Evolutionary conservation across 352 stramenopile genomes (phyloP), one percentile per base, ranked within the genome.

Genomic region (Phytopythium cucurbitacearum): DNA sequence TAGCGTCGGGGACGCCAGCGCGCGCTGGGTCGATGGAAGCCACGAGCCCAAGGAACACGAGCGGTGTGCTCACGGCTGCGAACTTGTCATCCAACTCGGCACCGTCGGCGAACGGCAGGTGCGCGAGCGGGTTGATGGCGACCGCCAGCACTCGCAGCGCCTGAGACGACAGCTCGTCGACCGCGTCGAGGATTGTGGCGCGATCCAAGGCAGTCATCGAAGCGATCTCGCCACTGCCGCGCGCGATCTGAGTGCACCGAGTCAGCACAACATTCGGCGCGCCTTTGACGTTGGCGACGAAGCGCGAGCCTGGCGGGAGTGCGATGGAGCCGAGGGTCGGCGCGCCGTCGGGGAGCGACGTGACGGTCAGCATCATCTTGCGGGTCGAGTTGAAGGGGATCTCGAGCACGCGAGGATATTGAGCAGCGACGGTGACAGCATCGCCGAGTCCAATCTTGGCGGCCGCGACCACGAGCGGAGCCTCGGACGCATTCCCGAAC

Each of bases 371-470:
- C 48, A 54, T 54, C 61, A 87, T 89, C 69, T 99, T 99, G 28
- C 88, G 79, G 7, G 97, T 91, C 11, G 91, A 98, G 28, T 72
- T 96, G 74, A 99, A 99, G 0, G 95, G 89, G 42, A 98, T 84
- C 76, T 98, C 93, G 10, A 83, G 77, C 0, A 91, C 37, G 8
- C 95, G 80, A 16, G 77, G 82, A 72, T 78, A 91, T 21, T 37
- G 28, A 0, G 37, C 48, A 33, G 48, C 38, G 48, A 44, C 74
- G 65, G 70, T 80, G 37, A 87, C 77, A 8, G 37, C 48, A 11
- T 46, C 16, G 5, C 48, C n/a, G 11, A 54, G 28, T 0, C 71
- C 76, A 38, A 77, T 71, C 59, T 91, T 91, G 5, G 80, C 80
- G 1, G 86, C 84, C 2, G 82, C 76, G 5, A 87, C 73, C n/a